Base-by-base conservation (phyloP, 371 early-diverging fungal species). In the Mortierella sp. region DNA sequence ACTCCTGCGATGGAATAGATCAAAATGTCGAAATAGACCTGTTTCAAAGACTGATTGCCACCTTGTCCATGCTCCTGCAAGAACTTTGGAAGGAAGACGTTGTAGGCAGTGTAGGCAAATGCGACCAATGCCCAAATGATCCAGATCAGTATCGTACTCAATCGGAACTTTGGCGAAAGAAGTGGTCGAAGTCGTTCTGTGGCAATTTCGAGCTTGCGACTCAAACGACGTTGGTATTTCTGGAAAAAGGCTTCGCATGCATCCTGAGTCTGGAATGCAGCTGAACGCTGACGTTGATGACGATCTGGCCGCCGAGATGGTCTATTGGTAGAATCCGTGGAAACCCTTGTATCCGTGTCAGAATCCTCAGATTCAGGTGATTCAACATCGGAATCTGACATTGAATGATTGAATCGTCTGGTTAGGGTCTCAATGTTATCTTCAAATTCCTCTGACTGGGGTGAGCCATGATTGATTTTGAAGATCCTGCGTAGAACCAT, bases 51-150 rank as follows among this genome's bases (percentile, higher is more conserved):
- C 19, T 81, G 79, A 10, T 74, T 61, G 1, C 71, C 67, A 16
- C 79, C 80, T 25, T 80, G 80, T 7, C 82, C 81, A 49, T 85
- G 84, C 17, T 83, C 81, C 57, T 91, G 89, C 25, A 94, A 79
- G 49, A 88, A 89, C 60, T 92, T 90, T 14, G 93, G 92, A 14
- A 92, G 65, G 63, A 93, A 94, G 16, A 91, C 93, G 69, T 93
- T 94, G 73, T 93, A 94, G 83, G 92, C 92, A n/a, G 91, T 92
- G 69, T 88, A 95, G 0, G 92, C 93, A 61, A 91, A 69, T 0
- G 93, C 85, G 1, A 92, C 90, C 27, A 93, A 71, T 1, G 86
- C 83, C 95, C 95, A 94, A 39, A 94, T 92, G n/a, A 78, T 46
- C 90, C 92, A 93, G 10, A 93, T 83, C 43, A 93, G 65, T 0